Base-by-base conservation (phyloP, 2,329 filamentous ascomycete species). In the Drechmeria coniospora region DNA sequence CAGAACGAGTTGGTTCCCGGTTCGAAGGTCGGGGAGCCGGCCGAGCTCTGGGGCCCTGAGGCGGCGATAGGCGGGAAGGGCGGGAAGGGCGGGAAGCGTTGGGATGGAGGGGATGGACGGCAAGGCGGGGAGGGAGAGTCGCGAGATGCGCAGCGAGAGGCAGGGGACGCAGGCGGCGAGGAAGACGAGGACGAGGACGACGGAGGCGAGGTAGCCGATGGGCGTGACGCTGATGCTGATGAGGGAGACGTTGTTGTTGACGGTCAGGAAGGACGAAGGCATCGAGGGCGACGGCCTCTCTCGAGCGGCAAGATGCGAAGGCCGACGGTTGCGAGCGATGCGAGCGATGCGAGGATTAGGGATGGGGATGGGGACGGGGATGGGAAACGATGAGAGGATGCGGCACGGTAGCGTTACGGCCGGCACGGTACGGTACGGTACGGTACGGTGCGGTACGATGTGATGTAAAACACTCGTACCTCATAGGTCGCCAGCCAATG, bases 241-340 rank as follows among this genome's bases (percentile, higher is more conserved):
- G 39, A 74, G 59, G 32, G 66, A 67, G 46, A 73, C 59, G 60
- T 70, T 65, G 50, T 67, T 73, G 52, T 71, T 67, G 38, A 73
- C 61, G 29, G 65, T 66, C 40, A 74, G 52, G 47, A 73, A 55
- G 33, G 68, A 67, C 33, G 66, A 67, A 56, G 61, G 62, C 67
- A 72, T 71, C 45, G 52, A 52, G 49, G 37, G 39, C 37, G 37
- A n/a, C n/a, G n/a, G n/a, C n/a, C n/a, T n/a, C n/a, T n/a, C n/a
- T n/a, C n/a, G n/a, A n/a, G n/a, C n/a, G n/a, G n/a, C n/a, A n/a
- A n/a, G n/a, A n/a, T n/a, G n/a, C n/a, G n/a, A n/a, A n/a, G n/a
- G n/a, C n/a, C n/a, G n/a, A n/a, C n/a, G n/a, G n/a, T n/a, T n/a
- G n/a, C n/a, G n/a, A n/a, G n/a, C n/a, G n/a, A n/a, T n/a, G n/a